Evolutionary conservation across 2,329 filamentous ascomycete genomes (phyloP).

Genomic region (Ceratocystis papillata): DNA sequence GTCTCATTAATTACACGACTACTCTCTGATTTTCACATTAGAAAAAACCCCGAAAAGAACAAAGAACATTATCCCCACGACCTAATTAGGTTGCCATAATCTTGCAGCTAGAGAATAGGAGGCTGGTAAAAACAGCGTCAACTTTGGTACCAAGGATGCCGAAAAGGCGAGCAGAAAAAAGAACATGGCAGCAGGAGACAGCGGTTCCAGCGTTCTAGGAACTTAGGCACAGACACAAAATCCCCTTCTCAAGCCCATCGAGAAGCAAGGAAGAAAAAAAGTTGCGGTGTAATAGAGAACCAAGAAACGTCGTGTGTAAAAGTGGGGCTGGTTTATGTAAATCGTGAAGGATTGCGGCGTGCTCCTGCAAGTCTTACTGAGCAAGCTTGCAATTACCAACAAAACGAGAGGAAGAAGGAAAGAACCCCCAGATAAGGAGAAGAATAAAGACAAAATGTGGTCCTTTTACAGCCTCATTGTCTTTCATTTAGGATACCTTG

Average conservation of each 20-base stretch:
- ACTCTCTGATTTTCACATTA: background rate
- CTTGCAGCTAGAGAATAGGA: background rate
- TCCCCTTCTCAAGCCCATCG: background rate
- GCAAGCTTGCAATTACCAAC: conserved; percentile 4
- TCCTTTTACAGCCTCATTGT: background rate
- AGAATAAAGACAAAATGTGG: conserved; percentile 4
- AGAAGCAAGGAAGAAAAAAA: background rate
- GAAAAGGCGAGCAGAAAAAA: background rate
- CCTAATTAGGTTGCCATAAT: no score
- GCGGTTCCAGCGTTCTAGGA: background rate
- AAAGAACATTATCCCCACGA: background rate
- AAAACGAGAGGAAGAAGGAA: conserved; percentile 9
- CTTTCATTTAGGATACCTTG: background rate
- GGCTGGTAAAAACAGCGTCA: background rate
- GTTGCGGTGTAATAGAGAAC: conserved; percentile 2
- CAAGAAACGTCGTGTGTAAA: conserved; percentile 5
- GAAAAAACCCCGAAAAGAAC: background rate
- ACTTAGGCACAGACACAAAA: background rate
- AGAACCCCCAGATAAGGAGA: conserved; percentile 5
- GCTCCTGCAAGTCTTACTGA: background rate
- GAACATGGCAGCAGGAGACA: background rate
- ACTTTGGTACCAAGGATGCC: background rate
- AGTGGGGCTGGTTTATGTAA: background rate
- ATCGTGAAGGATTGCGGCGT: conserved; percentile 9
- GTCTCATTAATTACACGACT: no score